Evolutionary conservation across 2,329 filamentous ascomycete species (phyloP), one percentile per base, ranked within the genome.

Genomic region (Eurotiales sp.): DNA sequence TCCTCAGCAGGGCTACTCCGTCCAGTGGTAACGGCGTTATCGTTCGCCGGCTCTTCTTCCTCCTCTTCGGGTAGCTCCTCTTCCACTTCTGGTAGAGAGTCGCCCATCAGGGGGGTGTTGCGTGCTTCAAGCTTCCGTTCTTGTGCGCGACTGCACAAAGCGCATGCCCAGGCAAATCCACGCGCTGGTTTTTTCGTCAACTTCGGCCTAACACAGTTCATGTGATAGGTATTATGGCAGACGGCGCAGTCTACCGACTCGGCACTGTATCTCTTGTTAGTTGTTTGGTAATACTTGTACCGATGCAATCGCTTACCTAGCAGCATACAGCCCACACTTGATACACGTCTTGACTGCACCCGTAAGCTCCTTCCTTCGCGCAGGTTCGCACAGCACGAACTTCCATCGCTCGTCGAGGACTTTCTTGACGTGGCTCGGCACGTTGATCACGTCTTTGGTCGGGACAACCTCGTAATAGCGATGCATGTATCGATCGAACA

Each of bases 191-290:
- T 99, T 71, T 96, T 99, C 48, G 90, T 80, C 56, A 99, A 72
- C 32, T 91, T 90, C 36, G 93, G 93, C 55, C 87, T 86, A 51
- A 99, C 93, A 69, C 93, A 99, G 64, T 91, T 89, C 92, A 99
- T 97, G 75, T 99, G 93, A 72, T 96, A 99, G 12, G 92, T 97
- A 68, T 90, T 86, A 65, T 86, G 83, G 71, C 93, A 99, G 50
- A 96, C 90, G 40, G 92, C 93, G 70, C 93, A 99, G 69, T 97
- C 92, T 21, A 97, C 93, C 34, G 93, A 97, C 73, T 97, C 90
- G 68, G 88, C 87, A 64, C 89, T 95, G 64, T 47, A 25, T 15
- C 8, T n/a, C n/a, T n/a, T n/a, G n/a, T n/a, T 11, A 12, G 36
- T 48, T 23, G 40, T 19, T 21, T 14, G 12, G 7, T 2, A 41